Evolutionary conservation across 2,329 filamentous ascomycete species (phyloP), one percentile per base, ranked within the genome.

Genomic region (Calonectria pauciramosa): DNA sequence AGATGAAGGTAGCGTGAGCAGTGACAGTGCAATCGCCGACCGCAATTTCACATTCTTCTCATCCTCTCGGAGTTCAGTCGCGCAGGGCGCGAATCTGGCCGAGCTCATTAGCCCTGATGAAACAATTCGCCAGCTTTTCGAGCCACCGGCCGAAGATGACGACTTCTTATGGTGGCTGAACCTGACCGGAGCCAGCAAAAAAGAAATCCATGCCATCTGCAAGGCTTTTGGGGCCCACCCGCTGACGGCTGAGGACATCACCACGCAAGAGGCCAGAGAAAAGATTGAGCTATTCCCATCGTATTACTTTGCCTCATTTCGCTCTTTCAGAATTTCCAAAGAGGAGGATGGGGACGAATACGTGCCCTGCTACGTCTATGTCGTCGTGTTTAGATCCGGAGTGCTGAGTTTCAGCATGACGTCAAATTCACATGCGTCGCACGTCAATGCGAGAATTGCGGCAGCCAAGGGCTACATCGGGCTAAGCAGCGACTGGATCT

Each of bases 281-380:
- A 99, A 99, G 88, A 98, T 99, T 71, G 97, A 99, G 85, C 90
- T 99, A 28, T 99, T 99, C 87, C 94, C 95, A 30, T 95, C 96
- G 51, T 99, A 99, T 87, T 99, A 99, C 86, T 99, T 99, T 85
- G 95, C 98, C 65, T 98, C 95, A 84, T 99, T 99, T 90, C 93
- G 96, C 68, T 98, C 96, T 2, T 99, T 98, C 88, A 94, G 92
- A 80, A 86, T 90, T 13, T 94, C 96, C 70, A 89, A 95, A 77
- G 94, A 97, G 79, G 93, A 95, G 79, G 91, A 93, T 41, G 93
- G 93, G 60, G 92, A 94, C 72, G 97, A 97, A 82, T 94, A 98
- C 82, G 95, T 98, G 81, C 96, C 97, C 0, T 95, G 98, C 87
- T 98, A 98, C 84, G 94, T 98, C 68, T 99, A 99, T 83, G 97